A percentile compares a stretch with the other conserved stretches of the same genome.
phyloP scores from a whole-genome alignment of 768 basidiomycete species.

The Lactifluus echinatus region DNA sequence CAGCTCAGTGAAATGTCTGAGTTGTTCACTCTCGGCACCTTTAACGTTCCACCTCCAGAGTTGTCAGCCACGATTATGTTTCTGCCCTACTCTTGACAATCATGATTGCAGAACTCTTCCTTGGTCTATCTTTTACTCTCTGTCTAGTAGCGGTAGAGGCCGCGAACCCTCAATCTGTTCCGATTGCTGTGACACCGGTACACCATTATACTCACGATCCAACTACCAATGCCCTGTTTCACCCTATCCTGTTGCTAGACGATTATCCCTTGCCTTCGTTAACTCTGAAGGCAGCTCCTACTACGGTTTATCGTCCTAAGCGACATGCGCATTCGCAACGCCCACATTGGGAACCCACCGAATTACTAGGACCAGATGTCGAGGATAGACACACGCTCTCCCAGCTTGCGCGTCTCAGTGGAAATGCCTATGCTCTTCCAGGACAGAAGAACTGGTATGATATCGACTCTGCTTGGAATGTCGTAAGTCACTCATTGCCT shows the following conservation, averaged over 20 bases:
- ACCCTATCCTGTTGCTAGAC: background rate
- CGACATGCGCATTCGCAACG: conserved; percentile 41
- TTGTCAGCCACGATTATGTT: background rate
- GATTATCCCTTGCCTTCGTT: conserved; percentile 2
- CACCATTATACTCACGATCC: background rate
- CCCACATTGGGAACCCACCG: conserved; percentile 59
- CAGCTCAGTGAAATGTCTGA: no score
- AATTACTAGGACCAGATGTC: conserved; percentile 68
- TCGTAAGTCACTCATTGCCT: conserved; percentile 17
- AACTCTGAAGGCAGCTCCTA: conserved; percentile 41
- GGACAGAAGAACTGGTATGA: conserved; percentile 75
- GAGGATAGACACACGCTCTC: conserved; percentile 70
- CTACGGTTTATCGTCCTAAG: conserved; percentile 52
- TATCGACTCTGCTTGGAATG: conserved; percentile 67
- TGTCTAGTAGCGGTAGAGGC: background rate
- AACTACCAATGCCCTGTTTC: background rate
- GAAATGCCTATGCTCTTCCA: conserved; percentile 79
- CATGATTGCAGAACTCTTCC: background rate
- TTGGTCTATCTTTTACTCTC: background rate
- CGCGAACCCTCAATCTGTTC: background rate
- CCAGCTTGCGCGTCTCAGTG: conserved; percentile 79
- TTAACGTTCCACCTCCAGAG: background rate
- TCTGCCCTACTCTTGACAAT: background rate
- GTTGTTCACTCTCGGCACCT: no score
- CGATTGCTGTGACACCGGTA: background rate